A percentile compares a stretch with the other conserved stretches of the same genome.
These are phyloP conservation scores for Tetraselmis chui DNA, from an alignment of 139 green algal genomes.

Conservation along the genomic window DNA sequence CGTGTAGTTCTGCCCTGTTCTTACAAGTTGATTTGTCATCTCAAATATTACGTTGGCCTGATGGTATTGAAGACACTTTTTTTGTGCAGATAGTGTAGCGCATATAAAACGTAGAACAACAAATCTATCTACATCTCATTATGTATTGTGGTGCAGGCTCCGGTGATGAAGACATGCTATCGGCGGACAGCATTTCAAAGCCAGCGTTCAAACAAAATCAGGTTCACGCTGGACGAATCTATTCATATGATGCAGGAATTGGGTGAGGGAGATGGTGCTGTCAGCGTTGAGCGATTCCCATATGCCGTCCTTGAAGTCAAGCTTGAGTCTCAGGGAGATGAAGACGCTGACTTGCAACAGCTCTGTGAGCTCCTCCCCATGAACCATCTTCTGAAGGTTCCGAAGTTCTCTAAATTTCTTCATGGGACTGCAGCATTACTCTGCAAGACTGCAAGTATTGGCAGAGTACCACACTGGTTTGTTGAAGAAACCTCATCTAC, in stretches of 20 bases:
- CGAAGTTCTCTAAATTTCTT: constrained; percentile 80
- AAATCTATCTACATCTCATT: no score
- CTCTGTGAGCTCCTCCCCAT: constrained; percentile 9
- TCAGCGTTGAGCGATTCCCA: constrained; percentile 56
- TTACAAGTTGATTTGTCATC: no score
- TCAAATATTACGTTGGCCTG: no score
- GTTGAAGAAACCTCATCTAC: not conserved
- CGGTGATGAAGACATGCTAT: constrained; percentile 4
- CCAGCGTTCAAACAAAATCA: not conserved
- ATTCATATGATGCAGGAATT: not conserved
- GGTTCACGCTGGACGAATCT: not conserved
- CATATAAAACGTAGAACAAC: no score
- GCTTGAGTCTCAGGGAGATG: constrained; percentile 49
- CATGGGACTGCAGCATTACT: constrained; percentile 56
- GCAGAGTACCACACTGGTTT: not conserved
- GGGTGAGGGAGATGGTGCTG: not conserved
- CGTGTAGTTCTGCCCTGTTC: no score
- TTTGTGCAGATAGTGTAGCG: no score
- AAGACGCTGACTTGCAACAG: not conserved
- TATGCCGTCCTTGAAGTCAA: constrained; percentile 87
- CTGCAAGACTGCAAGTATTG: constrained; percentile 14
- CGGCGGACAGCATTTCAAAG: constrained; percentile 6
- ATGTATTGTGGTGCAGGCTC: not conserved
- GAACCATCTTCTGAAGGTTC: constrained; percentile 55
- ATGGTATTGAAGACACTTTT: no score